These are phyloP conservation scores for Brassica rapa DNA, from an alignment of 345 rosid genomes.

Conservation along the genomic window DNA sequence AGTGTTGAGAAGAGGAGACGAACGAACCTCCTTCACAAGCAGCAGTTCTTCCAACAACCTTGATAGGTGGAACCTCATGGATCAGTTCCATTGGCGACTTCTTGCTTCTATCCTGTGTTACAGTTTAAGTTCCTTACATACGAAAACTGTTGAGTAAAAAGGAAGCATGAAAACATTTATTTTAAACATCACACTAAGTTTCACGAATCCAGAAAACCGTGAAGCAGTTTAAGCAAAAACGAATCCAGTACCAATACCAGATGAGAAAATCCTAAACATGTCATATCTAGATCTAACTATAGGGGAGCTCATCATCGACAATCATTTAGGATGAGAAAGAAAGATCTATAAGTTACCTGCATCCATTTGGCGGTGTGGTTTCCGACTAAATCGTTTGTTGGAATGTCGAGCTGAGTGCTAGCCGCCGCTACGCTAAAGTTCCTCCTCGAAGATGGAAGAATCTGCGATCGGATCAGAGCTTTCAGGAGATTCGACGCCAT, in stretches of 20 bases:
- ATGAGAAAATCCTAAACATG: slow-evolving; percentile 4
- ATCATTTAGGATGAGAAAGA: not conserved
- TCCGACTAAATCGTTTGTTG: slow-evolving; percentile 39
- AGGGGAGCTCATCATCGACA: not conserved
- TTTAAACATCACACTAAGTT: not conserved
- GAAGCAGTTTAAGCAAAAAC: not conserved
- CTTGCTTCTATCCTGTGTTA: slow-evolving; percentile 68
- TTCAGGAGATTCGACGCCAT: slow-evolving; percentile 66
- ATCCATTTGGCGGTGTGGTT: slow-evolving; percentile 93
- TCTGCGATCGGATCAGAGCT: slow-evolving; percentile 52
- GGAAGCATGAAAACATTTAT: not conserved
- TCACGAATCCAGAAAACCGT: not conserved
- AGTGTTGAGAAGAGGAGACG: slow-evolving; percentile 24
- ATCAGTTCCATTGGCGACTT: slow-evolving; percentile 99
- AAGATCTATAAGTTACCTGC: slow-evolving; percentile 55
- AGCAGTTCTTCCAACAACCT: slow-evolving; percentile 90
- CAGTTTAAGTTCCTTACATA: not conserved
- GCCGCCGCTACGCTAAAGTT: slow-evolving; percentile 48
- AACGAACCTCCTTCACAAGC: slow-evolving; percentile 99
- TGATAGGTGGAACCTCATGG: slow-evolving; percentile 95
- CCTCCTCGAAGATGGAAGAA: slow-evolving; percentile 48
- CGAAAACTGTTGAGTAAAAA: not conserved
- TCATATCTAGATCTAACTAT: slow-evolving; percentile 17
- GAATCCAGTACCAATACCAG: not conserved
- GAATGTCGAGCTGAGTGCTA: slow-evolving; percentile 39